Evolutionary conservation across 139 green algal species (phyloP).

Genomic region (Medakamo hakoo): DNA sequence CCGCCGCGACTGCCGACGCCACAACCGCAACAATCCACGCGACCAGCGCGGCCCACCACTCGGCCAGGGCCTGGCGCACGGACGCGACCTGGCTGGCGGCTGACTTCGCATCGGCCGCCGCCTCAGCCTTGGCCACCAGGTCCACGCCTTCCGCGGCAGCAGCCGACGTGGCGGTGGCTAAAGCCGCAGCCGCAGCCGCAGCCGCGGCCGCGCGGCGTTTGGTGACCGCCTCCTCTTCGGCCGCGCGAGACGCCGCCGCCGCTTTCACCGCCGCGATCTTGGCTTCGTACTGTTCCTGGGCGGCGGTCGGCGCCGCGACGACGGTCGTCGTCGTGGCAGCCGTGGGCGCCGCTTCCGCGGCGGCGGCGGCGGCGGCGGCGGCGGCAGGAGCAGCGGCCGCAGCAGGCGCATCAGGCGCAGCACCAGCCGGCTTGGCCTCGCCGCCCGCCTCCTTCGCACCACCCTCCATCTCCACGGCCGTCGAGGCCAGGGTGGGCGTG

Average conservation of each 20-base stretch:
- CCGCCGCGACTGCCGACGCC: not conserved
- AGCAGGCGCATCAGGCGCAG: too few species aligned
- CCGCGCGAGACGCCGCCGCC: not conserved
- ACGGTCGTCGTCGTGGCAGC: too few species aligned
- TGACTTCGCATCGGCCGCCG: too few species aligned
- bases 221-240: not conserved
- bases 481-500: too few species aligned
- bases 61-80: conserved; percentile 1
- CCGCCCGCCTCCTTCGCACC: too few species aligned
- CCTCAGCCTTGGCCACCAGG: not conserved
- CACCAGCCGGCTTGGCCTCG: too few species aligned
- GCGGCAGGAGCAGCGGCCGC: not conserved
- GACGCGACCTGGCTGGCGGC: too few species aligned
- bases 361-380: too few species aligned
- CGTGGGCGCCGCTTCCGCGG: too few species aligned
- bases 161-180: not conserved
- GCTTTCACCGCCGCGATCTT: not conserved
- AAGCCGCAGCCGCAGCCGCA: not conserved
- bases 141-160: not conserved
- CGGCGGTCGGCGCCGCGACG: not conserved
- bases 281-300: not conserved
- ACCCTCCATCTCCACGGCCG: too few species aligned
- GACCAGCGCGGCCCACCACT: not conserved
- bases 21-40: conserved; percentile 4
- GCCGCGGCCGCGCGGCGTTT: not conserved